phyloP scores from a whole-genome alignment of 257 asterid species.

The Datura wrightii region DNA sequence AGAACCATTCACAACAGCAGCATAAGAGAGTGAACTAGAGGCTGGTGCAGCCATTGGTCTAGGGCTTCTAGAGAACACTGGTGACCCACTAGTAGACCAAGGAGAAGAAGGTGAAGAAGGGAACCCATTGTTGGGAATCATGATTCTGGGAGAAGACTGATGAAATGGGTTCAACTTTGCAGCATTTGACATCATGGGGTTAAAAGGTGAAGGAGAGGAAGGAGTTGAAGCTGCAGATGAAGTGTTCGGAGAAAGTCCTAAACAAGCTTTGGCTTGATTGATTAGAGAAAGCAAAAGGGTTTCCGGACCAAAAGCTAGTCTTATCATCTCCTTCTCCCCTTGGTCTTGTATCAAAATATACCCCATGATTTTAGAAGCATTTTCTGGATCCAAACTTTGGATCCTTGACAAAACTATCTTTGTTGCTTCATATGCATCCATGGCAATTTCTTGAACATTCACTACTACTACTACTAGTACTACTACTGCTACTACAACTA shows the following conservation, averaged over 20 bases:
- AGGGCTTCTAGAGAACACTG: conserved; percentile 44
- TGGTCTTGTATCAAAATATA: conserved; percentile 79
- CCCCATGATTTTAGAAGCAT: conserved; percentile 88
- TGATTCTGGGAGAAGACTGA: conserved; percentile 59
- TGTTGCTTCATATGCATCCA: conserved; percentile 86
- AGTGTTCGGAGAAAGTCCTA: conserved; percentile 55
- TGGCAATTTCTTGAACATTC: not conserved
- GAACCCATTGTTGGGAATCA: conserved; percentile 67
- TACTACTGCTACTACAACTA: not conserved
- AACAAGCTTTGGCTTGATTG: conserved; percentile 58
- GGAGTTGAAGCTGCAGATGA: conserved; percentile 51
- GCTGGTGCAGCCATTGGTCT: conserved; percentile 28
- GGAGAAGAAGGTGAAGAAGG: conserved; percentile 53
- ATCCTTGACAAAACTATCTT: conserved; percentile 76
- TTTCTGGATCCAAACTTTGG: conserved; percentile 77
- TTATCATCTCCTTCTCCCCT: conserved; percentile 86
- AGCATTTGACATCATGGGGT: conserved; percentile 40
- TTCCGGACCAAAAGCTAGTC: conserved; percentile 85
- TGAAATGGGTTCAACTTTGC: conserved; percentile 52
- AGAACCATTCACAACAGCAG: conserved; percentile 66
- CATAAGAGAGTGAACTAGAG: conserved; percentile 48
- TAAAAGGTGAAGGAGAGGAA: conserved; percentile 39
- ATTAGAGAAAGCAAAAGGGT: conserved; percentile 55
- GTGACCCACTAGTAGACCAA: conserved; percentile 47
- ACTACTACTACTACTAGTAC: not conserved